phyloP scores from a whole-genome alignment of 2,329 filamentous ascomycete species.

The Boeremia exigua region DNA sequence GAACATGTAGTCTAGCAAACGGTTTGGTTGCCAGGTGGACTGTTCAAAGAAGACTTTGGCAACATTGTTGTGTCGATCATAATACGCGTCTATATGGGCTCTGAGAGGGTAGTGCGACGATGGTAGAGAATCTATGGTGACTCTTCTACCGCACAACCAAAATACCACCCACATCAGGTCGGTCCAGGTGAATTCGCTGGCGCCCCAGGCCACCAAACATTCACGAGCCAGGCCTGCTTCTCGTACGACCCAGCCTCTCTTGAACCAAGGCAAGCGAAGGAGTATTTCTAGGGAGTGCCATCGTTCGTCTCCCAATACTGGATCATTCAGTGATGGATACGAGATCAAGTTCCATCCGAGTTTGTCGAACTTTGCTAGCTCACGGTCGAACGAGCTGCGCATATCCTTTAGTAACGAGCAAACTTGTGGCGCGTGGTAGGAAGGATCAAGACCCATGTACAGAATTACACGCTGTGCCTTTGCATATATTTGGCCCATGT shows the following conservation, averaged over 20 bases:
- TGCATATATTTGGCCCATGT: background rate
- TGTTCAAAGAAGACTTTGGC: background rate
- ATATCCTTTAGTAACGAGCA: background rate
- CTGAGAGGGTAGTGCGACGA: background rate
- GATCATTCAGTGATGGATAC: background rate
- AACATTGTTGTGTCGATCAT: background rate
- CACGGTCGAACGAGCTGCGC: background rate
- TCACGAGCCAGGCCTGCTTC: background rate
- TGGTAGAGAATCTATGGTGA: background rate
- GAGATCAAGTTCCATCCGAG: background rate
- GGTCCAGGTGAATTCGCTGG: background rate
- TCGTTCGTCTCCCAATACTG: background rate
- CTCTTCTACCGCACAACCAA: background rate
- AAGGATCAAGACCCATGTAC: background rate
- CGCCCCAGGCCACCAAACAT: background rate
- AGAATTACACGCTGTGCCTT: background rate
- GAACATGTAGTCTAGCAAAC: background rate
- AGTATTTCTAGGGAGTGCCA: background rate
- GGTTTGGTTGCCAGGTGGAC: no score
- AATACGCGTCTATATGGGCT: background rate
- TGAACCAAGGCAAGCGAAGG: background rate
- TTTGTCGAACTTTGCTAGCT: background rate
- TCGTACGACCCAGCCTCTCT: background rate
- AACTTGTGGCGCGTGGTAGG: background rate
- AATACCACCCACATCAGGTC: background rate